Conservation (phyloP, 2,329 filamentous ascomycete species). For the Knufia petricola region DNA sequence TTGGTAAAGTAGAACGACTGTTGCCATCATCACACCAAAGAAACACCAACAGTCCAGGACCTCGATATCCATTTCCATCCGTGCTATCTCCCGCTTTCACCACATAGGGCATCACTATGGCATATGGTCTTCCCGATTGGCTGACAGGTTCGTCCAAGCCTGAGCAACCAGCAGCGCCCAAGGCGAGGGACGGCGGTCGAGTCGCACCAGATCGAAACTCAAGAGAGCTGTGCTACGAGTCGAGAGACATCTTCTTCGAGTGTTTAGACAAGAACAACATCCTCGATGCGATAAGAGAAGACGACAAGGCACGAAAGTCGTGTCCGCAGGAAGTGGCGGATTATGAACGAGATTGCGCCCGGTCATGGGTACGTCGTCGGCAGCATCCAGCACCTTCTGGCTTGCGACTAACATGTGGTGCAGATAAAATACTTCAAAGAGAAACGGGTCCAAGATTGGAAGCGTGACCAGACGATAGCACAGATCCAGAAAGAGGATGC, state of each 20-base stretch:
- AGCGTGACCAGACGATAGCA: slow-evolving; percentile 70
- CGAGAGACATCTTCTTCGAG: slow-evolving; percentile 75
- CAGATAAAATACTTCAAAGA: slow-evolving; percentile 98
- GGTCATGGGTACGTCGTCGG: slow-evolving; percentile 67
- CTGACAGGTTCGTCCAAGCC: slow-evolving; percentile 21
- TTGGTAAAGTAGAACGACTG: too few relatives aligned
- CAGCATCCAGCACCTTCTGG: not conserved
- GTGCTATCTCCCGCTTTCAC: not conserved
- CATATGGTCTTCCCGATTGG: slow-evolving; percentile 21
- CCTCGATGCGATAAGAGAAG: slow-evolving; percentile 58
- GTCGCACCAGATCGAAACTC: slow-evolving; percentile 78
- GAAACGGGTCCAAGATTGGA: slow-evolving; percentile 81
- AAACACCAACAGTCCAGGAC: too few relatives aligned
- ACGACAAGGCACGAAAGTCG: slow-evolving; percentile 46
- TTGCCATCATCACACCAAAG: too few relatives aligned
- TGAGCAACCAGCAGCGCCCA: slow-evolving; percentile 29
- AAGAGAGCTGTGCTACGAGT: slow-evolving; percentile 78
- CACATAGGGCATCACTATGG: slow-evolving; percentile 12
- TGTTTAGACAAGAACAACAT: slow-evolving; percentile 79
- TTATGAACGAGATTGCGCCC: slow-evolving; percentile 79
- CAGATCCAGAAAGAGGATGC: slow-evolving; percentile 66
- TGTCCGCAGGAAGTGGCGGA: slow-evolving; percentile 52
- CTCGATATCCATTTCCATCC: not conserved
- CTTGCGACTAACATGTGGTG: slow-evolving; percentile 5
- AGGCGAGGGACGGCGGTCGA: slow-evolving; percentile 48